Base-by-base conservation (phyloP, 371 early-diverging fungal species). In the Rhizopus stolonifer region DNA sequence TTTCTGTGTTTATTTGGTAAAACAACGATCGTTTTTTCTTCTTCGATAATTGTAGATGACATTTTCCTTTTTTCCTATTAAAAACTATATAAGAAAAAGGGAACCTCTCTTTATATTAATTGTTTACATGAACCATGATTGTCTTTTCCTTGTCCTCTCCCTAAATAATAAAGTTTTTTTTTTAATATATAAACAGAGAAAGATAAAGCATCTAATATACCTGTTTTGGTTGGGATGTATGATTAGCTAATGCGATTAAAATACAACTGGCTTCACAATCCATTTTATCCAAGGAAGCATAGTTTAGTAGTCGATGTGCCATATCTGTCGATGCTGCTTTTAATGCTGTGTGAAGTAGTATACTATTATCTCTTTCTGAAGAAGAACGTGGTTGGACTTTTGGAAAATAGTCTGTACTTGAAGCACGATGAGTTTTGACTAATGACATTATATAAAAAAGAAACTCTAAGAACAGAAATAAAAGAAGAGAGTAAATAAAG, bases 261-360 rank as follows among this genome's bases (percentile, higher is more conserved):
- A 76, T 76, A 46, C 64, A 72, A 34, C 76, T 64, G 1, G 76
- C 76, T 56, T 76, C 76, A 42, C 60, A 63, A 44, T 76, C 76
- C 14, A 64, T 59, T 29, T 64, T 68, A 44, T 75, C 72, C 26
- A 72, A 54, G 32, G 59, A 56, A 39, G 62, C 52, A 54, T 61
- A 69, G 38, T 66, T 60, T 9, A 60, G 24, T 29, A 58, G 29
- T 36, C 45, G 45, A 47, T 60, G 58, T 13, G 57, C 54, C 51
- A 55, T 58, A 40, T 58, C 62, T 11, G 36, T 58, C 19, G 55
- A 52, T 1, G 67, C 43, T 24, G 58, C 58, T 40, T 56, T 55
- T 18, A 60, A 38, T 40, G 59, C 59, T 22, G 55, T 48, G 31
- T 46, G 48, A 21, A 59, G 52, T 29, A 62, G 42, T 1, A 56